Base-by-base conservation (phyloP, 2,329 filamentous ascomycete species). In the Ceratocystis alfenasii region DNA sequence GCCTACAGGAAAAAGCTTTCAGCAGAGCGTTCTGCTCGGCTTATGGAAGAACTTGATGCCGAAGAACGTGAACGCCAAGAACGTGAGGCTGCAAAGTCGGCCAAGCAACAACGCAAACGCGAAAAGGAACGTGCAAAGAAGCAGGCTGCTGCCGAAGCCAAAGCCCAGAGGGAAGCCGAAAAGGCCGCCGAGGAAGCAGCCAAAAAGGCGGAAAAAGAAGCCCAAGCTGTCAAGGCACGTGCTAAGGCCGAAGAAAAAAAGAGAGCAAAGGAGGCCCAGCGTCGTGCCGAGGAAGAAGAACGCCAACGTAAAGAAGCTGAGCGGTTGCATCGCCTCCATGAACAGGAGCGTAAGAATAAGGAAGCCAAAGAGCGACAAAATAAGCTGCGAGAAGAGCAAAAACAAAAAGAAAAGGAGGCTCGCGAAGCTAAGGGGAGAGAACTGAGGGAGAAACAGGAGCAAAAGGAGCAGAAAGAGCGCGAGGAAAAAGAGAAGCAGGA, bases 1-100 rank as follows among this genome's bases (percentile, higher is more conserved):
- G 94, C 94, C n/a, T 99, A 99, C 77, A 89, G 91, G 75, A 93
- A 97, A 77, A 96, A 96, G 75, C 93, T 99, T 2, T 90, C 94
- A 20, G 86, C 87, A 71, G 93, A 99, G 77, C 89, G 94, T 33
- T 93, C 96, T 73, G 82, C 89, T 72, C 91, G 91, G 74, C 85
- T 99, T 25, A 81, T 99, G 30, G 89, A 96, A 74, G 94, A 99
- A 75, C 80, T 96, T 2, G 87, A 92, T 70, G 90, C 95, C 73
- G 94, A 99, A 74, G 83, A 84, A 69, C 84, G 85, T 65, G 83
- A 87, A 62, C 86, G 89, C 68, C 83, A 86, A 63, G 84, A 93
- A 74, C 87, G 88, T 69, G 92, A 94, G 74, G 91, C 89, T 22
- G 96, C 96, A 78, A 96, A 93, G 75, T 89, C 90, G 61, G 90